phyloP scores from a whole-genome alignment of 768 basidiomycete genomes.

The Russula vinacea region DNA sequence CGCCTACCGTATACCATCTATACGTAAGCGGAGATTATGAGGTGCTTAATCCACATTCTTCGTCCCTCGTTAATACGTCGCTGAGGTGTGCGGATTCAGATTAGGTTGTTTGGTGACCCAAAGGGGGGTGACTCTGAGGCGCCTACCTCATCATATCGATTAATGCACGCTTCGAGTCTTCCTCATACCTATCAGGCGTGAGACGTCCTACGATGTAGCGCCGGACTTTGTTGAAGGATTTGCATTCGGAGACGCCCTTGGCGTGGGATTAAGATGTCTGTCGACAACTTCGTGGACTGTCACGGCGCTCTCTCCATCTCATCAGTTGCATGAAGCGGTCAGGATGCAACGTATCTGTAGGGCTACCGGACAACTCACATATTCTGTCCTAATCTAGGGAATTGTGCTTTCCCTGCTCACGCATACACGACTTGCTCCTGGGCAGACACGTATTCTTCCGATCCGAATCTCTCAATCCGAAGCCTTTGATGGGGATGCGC shows the following conservation, averaged over 20 bases:
- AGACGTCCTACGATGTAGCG: slow-evolving; percentile 51
- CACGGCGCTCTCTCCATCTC: slow-evolving; percentile 31
- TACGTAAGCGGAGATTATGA: slow-evolving; percentile 84
- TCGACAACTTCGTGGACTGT: slow-evolving; percentile 54
- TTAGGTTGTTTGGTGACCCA: slow-evolving; percentile 82
- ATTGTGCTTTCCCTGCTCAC: slow-evolving; percentile 6
- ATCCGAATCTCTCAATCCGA: slow-evolving; percentile 45
- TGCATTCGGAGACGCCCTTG: slow-evolving; percentile 68
- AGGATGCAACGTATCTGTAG: slow-evolving; percentile 23
- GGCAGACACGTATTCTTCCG: slow-evolving; percentile 49
- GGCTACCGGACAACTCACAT: neutral
- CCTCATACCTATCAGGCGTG: slow-evolving; percentile 39
- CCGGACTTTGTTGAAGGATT: slow-evolving; percentile 73
- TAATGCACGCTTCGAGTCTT: slow-evolving; percentile 42
- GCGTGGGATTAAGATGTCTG: slow-evolving; percentile 56
- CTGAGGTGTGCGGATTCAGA: slow-evolving; percentile 42
- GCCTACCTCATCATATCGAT: slow-evolving; percentile 55
- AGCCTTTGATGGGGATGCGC: slow-evolving; percentile 38
- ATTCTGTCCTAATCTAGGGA: slow-evolving; percentile 13
- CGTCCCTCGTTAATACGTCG: slow-evolving; percentile 6
- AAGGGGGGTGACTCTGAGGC: slow-evolving; percentile 37
- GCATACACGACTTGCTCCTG: slow-evolving; percentile 9
- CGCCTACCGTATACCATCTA: slow-evolving; percentile 58
- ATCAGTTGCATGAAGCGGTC: slow-evolving; percentile 1
- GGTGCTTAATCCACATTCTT: slow-evolving; percentile 38